Percentiles rank a stretch among this genome's conserved stretches.
phyloP scores from a whole-genome alignment of 73 alveolate genomes.

The Paramecium primaurelia region DNA sequence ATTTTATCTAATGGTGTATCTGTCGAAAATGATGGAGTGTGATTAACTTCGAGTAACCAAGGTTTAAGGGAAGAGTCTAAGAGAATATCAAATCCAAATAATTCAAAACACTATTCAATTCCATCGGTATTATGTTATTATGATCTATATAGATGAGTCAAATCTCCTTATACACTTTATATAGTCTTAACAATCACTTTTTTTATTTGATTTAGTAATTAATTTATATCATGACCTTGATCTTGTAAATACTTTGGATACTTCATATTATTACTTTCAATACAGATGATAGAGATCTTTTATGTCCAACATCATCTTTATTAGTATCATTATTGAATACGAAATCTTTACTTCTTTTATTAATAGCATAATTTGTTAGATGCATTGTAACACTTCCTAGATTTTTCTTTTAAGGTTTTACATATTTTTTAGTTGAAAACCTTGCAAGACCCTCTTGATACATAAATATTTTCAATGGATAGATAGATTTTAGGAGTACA shows the following conservation, averaged over 20 bases:
- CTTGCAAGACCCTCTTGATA: constrained; percentile 89
- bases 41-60: constrained; percentile 77
- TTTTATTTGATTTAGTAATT: constrained; percentile 67
- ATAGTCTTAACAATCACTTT: constrained; percentile 72
- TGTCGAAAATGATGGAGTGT: constrained; percentile 78
- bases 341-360: constrained; percentile 65
- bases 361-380: constrained; percentile 72
- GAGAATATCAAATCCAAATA: constrained; percentile 78
- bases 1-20: constrained; percentile 79
- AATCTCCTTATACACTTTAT: constrained; percentile 64
- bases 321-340: constrained; percentile 54
- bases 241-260: constrained; percentile 30
- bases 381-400: constrained; percentile 67
- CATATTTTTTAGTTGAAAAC: constrained; percentile 81
- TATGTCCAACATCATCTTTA: constrained; percentile 68
- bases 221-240: constrained; percentile 60
- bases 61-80: constrained; percentile 69
- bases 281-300: constrained; percentile 61
- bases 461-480: constrained; percentile 86
- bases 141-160: constrained; percentile 73
- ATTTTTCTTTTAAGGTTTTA: constrained; percentile 56
- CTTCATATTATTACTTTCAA: constrained; percentile 23
- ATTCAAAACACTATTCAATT: constrained; percentile 70
- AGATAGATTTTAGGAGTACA: constrained; percentile 74
- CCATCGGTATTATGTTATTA: constrained; percentile 72